Evolutionary conservation across 2,329 filamentous ascomycete species (phyloP).

Genomic region (Aspergillus sp.): DNA sequence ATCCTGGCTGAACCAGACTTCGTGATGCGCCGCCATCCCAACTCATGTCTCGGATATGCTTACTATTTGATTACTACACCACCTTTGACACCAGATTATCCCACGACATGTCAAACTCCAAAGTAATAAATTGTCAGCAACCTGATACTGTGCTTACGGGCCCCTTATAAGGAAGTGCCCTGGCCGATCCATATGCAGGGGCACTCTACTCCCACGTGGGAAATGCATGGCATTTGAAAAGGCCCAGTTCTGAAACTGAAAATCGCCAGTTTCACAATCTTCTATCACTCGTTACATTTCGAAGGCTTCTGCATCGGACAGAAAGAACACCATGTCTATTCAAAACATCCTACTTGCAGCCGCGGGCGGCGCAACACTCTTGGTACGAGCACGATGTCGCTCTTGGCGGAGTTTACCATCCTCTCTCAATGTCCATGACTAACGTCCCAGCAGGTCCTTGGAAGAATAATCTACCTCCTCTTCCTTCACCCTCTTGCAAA

Average conservation of each 20-base stretch:
- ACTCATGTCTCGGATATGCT: neutral
- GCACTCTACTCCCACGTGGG: neutral
- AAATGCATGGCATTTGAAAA: neutral
- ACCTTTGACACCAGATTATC: neutral
- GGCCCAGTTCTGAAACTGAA: neutral
- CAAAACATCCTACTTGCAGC: neutral
- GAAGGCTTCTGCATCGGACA: neutral
- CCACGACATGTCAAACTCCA: neutral
- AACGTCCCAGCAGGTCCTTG: neutral
- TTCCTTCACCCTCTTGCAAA: neutral
- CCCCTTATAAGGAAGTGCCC: neutral
- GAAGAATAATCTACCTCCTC: neutral
- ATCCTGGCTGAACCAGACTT: neutral
- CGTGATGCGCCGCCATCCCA: neutral
- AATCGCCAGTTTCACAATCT: neutral
- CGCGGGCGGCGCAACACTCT: neutral
- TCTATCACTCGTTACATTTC: neutral
- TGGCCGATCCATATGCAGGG: neutral
- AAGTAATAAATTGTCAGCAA: neutral
- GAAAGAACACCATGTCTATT: neutral
- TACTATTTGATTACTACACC: neutral
- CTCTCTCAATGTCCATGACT: neutral
- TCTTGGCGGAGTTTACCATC: neutral
- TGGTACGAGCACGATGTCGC: neutral
- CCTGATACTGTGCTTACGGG: neutral